Evolutionary conservation across 805 yeast species (phyloP).

Genomic region (Saturnispora bothae): DNA sequence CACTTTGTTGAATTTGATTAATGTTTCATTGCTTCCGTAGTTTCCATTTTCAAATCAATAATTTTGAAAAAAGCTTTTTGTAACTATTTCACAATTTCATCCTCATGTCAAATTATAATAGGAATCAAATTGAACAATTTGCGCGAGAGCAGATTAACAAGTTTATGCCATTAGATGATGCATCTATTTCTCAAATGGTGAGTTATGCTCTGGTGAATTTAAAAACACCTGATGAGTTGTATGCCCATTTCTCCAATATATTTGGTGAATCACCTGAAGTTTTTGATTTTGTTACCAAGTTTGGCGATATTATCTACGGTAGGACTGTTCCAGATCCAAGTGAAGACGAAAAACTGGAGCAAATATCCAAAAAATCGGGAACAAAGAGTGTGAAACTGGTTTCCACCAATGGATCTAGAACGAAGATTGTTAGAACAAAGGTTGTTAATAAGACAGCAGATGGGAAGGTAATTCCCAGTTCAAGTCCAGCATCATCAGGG

Average conservation of each 20-base stretch:
- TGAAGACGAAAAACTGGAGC: too few species aligned
- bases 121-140: conserved; percentile 19
- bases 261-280: conserved; percentile 50
- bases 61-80: too few species aligned
- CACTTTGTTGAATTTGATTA: too few species aligned
- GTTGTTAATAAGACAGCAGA: conserved; percentile 3
- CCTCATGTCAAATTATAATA: conserved; percentile 15
- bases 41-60: too few species aligned
- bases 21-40: too few species aligned
- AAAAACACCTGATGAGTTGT: conserved; percentile 36
- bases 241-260: conserved; percentile 42
- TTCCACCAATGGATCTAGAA: conserved; percentile 11
- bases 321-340: too few species aligned
- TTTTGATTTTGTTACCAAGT: conserved; percentile 35
- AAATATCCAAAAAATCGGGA: conserved; percentile 2
- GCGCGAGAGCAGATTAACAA: conserved; percentile 18
- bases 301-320: conserved; percentile 29
- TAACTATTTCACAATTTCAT: too few species aligned
- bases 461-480: neutral
- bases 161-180: conserved; percentile 49
- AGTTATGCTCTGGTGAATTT: conserved; percentile 38
- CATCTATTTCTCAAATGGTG: conserved; percentile 43
- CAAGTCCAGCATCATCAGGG: neutral
- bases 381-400: conserved; percentile 13
- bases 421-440: conserved; percentile 10